Conservation (phyloP, 805 yeast genomes). For the Candida coquimbonensis region DNA sequence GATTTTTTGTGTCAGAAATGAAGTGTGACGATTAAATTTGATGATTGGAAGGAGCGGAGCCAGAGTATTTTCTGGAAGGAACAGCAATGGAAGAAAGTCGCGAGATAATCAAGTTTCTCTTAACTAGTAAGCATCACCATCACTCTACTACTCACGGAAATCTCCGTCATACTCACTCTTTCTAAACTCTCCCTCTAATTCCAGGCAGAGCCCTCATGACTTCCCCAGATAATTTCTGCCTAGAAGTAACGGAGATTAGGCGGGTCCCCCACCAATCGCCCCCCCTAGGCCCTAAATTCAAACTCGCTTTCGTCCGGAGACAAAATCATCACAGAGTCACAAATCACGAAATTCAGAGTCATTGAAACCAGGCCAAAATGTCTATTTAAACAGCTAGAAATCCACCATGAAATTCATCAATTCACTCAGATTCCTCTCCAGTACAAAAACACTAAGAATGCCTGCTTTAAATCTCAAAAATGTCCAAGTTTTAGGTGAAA, state of each 20-base stretch:
- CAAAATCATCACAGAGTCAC: too few species aligned
- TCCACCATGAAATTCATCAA: neutral
- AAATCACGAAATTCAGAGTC: neutral
- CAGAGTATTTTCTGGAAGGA: neutral
- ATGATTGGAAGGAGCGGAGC: neutral
- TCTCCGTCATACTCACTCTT: too few species aligned
- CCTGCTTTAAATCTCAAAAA: slow-evolving; percentile 22
- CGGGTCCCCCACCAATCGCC: neutral
- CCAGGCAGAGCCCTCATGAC: neutral
- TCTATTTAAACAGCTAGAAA: too few species aligned
- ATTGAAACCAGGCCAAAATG: neutral
- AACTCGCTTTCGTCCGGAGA: neutral
- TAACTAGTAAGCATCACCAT: too few species aligned
- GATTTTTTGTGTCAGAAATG: neutral
- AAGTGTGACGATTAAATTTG: neutral
- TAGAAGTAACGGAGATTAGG: neutral
- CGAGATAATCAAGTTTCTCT: too few species aligned
- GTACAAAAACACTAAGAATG: slow-evolving; percentile 7
- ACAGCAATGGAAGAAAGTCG: neutral
- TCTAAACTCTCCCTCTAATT: too few species aligned
- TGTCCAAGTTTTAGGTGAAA: slow-evolving; percentile 30
- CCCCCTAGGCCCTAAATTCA: neutral
- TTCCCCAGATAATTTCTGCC: neutral
- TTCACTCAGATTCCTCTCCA: neutral
- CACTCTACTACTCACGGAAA: too few species aligned